A percentile compares a stretch with the other conserved stretches of the same genome.
Conservation (phyloP, 768 basidiomycete species). For the Chalciporus piperatus region DNA sequence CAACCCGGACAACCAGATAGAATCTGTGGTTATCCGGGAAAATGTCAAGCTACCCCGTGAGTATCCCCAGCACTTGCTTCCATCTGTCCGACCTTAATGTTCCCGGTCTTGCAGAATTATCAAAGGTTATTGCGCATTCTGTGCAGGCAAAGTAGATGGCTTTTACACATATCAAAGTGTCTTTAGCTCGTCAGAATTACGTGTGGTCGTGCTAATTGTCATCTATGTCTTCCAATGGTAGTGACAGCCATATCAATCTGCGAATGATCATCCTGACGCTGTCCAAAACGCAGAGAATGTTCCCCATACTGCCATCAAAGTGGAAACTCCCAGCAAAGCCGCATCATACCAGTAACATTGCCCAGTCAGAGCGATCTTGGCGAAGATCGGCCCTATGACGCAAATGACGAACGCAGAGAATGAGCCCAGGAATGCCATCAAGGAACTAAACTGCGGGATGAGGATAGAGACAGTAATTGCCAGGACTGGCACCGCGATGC, state of each 20-base stretch:
- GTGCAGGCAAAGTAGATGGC: conserved; percentile 46
- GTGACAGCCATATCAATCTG: not conserved
- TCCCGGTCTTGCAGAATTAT: conserved; percentile 51
- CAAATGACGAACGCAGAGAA: conserved; percentile 79
- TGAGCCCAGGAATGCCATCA: conserved; percentile 92
- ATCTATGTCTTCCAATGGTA: not conserved
- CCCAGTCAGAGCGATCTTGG: conserved; percentile 59
- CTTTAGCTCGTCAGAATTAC: conserved; percentile 8
- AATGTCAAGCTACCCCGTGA: conserved; percentile 76
- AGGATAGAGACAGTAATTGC: conserved; percentile 70
- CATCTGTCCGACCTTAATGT: not conserved
- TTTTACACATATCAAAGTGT: not conserved
- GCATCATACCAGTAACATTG: conserved; percentile 52
- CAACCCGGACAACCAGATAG: conserved; percentile 87
- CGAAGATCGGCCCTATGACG: conserved; percentile 72
- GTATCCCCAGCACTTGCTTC: conserved; percentile 27
- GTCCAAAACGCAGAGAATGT: conserved; percentile 62
- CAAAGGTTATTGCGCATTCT: conserved; percentile 74
- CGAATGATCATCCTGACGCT: conserved; percentile 16
- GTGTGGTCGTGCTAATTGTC: not conserved
- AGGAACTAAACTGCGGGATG: conserved; percentile 74
- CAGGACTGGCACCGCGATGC: conserved; percentile 54
- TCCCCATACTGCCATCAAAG: conserved; percentile 75
- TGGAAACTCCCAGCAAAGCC: conserved; percentile 47
- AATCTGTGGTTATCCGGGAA: conserved; percentile 82